Evolutionary conservation across 2,329 filamentous ascomycete genomes (phyloP), one percentile per base, ranked within the genome.

Genomic region (Colletotrichum somersetense): DNA sequence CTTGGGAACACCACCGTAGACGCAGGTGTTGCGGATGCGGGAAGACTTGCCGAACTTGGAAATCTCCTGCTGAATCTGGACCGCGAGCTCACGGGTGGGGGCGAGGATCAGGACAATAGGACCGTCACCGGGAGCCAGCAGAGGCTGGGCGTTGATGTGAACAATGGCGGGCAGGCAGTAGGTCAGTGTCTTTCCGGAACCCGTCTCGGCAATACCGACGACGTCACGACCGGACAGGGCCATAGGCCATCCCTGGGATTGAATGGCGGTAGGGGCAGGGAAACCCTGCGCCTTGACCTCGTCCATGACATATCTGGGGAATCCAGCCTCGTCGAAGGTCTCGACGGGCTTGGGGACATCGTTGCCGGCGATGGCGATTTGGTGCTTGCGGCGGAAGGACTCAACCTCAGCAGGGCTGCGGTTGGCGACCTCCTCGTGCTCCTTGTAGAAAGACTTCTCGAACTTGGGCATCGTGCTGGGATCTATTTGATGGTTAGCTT

Each of bases 381-480:
- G 88, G 79, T 96, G 91, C 80, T 94, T 90, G 80, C 90, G 91
- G 80, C 96, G 93, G 88, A 97, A 99, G 67, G 91, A 93, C 38
- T 95, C 92, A 70, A 99, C 93, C 74, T 98, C 96, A 68, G 89
- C 89, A 53, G 89, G 82, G 16, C 94, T 91, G 79, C 96, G 93
- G 78, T 83, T 87, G 74, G 91, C 84, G 73, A 99, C 96, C 72
- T 90, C 90, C 42, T 92, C 88, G 80, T 96, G 91, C 85, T 98
- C 96, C 87, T 98, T 97, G 90, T 99, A 99, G 86, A 99, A 99
- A 11, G 93, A 95, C 86, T 99, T 99, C 82, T 99, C 96, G 85
- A 99, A 99, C 84, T 98, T 98, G 78, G 96, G 96, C 57, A 99
- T 80, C 8, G 91, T 82, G 79, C 82, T 87, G 66, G 96, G 78